A percentile compares a stretch with the other conserved stretches of the same genome.
phyloP scores from a whole-genome alignment of 805 yeast species.

The Danielia oregonensis region DNA sequence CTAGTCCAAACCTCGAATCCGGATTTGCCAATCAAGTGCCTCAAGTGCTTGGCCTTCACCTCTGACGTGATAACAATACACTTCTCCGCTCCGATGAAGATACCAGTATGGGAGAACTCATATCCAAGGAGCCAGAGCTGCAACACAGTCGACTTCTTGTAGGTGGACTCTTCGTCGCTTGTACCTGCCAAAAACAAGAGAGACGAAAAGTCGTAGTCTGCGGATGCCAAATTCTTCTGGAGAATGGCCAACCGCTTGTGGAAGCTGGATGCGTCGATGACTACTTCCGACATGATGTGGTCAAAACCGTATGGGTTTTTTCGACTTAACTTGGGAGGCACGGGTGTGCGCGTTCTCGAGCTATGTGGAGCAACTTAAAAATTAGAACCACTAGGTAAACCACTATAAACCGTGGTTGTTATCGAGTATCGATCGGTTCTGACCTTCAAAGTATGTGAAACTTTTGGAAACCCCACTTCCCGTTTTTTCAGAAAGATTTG shows the following conservation, averaged over 20 bases:
- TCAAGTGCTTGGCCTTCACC: conserved; percentile 79
- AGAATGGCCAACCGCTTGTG: conserved; percentile 46
- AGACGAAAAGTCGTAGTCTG: conserved; percentile 20
- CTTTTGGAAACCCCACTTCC: too few species aligned
- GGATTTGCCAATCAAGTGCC: conserved; percentile 46
- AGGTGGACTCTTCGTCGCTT: conserved; percentile 82
- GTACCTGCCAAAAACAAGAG: conserved; percentile 74
- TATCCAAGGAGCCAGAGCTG: conserved; percentile 93
- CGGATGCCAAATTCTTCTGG: conserved; percentile 31
- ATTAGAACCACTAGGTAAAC: too few species aligned
- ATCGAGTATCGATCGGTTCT: too few species aligned
- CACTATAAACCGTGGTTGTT: too few species aligned
- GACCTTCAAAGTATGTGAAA: too few species aligned
- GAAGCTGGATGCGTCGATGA: conserved; percentile 50
- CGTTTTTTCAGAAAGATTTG: too few species aligned
- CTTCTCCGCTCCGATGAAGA: conserved; percentile 59
- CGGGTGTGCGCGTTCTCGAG: too few species aligned
- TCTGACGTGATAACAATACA: conserved; percentile 70
- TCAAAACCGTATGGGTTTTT: too few species aligned
- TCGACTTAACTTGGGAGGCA: too few species aligned
- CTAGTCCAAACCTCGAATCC: conserved; percentile 62
- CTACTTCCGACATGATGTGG: conserved; percentile 53
- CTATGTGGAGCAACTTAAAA: too few species aligned
- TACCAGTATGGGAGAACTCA: conserved; percentile 89
- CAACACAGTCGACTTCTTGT: conserved; percentile 78